These are phyloP conservation scores for Neurospora sublineolata DNA, from an alignment of 495 filamentous ascomycete genomes.

Conservation along the genomic window DNA sequence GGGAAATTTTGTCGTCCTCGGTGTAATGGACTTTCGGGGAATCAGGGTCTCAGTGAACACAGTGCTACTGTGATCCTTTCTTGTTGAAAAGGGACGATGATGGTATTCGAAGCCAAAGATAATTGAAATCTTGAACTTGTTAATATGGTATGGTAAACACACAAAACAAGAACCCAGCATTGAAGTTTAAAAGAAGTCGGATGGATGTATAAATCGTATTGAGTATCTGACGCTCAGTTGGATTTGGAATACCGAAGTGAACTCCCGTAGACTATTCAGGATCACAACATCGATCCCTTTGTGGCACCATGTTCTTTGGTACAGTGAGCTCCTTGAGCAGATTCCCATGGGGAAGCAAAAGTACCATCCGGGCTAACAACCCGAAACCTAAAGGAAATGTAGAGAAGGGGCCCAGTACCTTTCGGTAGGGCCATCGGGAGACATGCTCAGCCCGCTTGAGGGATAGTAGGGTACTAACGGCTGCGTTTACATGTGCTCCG, in stretches of 20 bases:
- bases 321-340: not conserved
- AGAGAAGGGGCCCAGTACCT: not conserved
- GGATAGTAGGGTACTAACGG: not conserved
- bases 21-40: not conserved
- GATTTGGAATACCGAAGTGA: not conserved
- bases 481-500: not conserved
- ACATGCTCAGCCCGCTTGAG: not conserved
- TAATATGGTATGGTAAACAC: not conserved
- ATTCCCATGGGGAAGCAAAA: not conserved
- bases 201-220: not conserved
- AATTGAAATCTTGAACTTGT: not conserved
- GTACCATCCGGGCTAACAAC: not conserved
- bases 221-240: not conserved
- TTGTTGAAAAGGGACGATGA: not conserved
- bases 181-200: not conserved
- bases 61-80: not conserved
- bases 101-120: not conserved
- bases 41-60: not conserved
- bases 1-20: not conserved
- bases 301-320: not conserved
- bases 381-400: not conserved
- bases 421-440: not conserved
- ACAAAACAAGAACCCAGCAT: not conserved
- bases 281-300: not conserved
- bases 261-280: not conserved